Conservation (phyloP, 2,329 filamentous ascomycete species). For the Diplocarpon mali region DNA sequence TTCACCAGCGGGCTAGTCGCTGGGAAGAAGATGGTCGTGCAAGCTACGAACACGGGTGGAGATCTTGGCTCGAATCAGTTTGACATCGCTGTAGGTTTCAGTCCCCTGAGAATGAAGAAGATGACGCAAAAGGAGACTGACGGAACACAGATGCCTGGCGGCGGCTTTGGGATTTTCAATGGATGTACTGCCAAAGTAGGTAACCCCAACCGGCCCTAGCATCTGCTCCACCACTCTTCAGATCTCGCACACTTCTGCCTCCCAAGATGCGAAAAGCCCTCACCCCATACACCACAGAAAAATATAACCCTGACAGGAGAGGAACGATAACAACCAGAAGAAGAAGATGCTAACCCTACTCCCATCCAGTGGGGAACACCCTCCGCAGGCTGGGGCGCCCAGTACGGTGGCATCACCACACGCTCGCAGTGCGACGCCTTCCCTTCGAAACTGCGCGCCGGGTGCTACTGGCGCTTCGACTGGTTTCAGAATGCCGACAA, state of each 20-base stretch:
- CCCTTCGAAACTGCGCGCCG: constrained; percentile 33
- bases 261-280: no score
- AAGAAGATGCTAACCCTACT: no score
- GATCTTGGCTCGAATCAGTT: constrained; percentile 48
- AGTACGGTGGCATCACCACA: constrained; percentile 37
- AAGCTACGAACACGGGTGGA: constrained; percentile 51
- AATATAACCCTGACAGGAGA: no score
- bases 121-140: constrained; percentile 34
- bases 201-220: no score
- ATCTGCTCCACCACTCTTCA: no score
- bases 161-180: constrained; percentile 45
- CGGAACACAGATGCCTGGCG: constrained; percentile 40
- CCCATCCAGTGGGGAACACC: constrained; percentile 35
- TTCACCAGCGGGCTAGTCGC: constrained; percentile 39
- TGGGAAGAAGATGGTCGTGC: constrained; percentile 53
- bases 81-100: constrained; percentile 33
- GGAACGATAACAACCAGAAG: no score
- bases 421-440: constrained; percentile 34
- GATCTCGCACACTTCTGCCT: no score
- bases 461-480: constrained; percentile 42
- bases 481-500: constrained; percentile 41
- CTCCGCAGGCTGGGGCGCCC: constrained; percentile 33
- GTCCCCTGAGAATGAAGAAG: constrained; percentile 30
- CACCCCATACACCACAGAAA: no score
- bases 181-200: constrained; percentile 31